Base-by-base conservation (phyloP, 495 filamentous ascomycete genomes). In the Hypoxylon rickii region DNA sequence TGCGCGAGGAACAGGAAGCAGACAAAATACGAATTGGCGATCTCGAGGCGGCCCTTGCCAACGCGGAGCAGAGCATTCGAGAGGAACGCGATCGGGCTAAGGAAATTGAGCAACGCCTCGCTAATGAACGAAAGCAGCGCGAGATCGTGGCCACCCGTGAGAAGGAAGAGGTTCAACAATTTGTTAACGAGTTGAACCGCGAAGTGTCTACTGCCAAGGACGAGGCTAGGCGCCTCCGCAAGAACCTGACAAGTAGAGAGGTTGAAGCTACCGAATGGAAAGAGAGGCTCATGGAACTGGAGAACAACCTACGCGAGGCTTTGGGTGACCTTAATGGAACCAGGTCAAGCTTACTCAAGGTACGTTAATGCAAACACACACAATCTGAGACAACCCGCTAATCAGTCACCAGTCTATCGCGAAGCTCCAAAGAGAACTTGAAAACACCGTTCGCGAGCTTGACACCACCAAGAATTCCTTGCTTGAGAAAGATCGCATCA, bases 11-110 rank as follows among this genome's bases (percentile, higher is more conserved):
- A 74, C 94, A 97, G 76, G 94, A 98, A 70, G 86, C 82, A 29
- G 95, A 98, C 70, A 98, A 97, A 81, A 97, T 98, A 66, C 90
- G 90, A 70, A 98, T 97, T 59, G 91, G 94, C 16, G 89, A 97
- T 59, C 76, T 97, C 3, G 90, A 96, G 64, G 86, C 87, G 7
- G 82, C 85, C 17, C 74, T 96, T 11, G 89, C 89, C 68, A 86
- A 83, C 29, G 81, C 85, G 49, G 83, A 90, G 66, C 79, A 86
- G 56, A 80, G 75, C 24, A 73, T 96, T 21, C 79, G 85, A 32
- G 92, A 90, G 39, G 92, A 97, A 64, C 86, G 84, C 65, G 92
- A 96, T 40, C 85, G 88, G 39, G 78, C 83, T 22, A 79, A 80
- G 34, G 92, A 96, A 56, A 76, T 96, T 11, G 91, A 96, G 64